Conservation (phyloP, 2,329 filamentous ascomycete genomes). For the Rhynchosporium secalis region DNA sequence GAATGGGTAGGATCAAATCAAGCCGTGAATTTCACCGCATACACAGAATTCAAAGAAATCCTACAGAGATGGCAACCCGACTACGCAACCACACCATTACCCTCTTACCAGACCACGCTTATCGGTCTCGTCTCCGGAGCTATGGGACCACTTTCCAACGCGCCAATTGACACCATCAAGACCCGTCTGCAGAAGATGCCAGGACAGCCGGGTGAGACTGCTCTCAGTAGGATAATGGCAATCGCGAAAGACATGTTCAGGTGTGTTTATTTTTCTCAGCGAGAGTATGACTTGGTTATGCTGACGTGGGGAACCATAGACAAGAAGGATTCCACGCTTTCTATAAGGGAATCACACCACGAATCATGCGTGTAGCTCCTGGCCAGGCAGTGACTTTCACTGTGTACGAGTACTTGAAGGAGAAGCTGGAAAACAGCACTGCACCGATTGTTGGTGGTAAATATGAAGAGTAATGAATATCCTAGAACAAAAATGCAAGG, state of each 20-base stretch:
- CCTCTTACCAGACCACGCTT: slow-evolving; percentile 84
- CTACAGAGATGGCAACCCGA: slow-evolving; percentile 73
- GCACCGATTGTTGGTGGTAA: slow-evolving; percentile 59
- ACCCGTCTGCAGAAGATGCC: slow-evolving; percentile 90
- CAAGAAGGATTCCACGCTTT: slow-evolving; percentile 94
- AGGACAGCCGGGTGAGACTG: slow-evolving; percentile 76
- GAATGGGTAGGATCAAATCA: slow-evolving; percentile 64
- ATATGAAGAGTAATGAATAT: slow-evolving; percentile 61
- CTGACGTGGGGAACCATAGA: slow-evolving; percentile 45
- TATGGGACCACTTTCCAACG: slow-evolving; percentile 94
- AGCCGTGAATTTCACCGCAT: slow-evolving; percentile 98
- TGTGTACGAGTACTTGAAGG: slow-evolving; percentile 76
- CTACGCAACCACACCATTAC: slow-evolving; percentile 64
- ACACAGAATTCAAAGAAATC: slow-evolving; percentile 84
- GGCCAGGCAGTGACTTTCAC: slow-evolving; percentile 81
- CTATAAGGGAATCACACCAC: slow-evolving; percentile 98
- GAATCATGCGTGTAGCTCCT: slow-evolving; percentile 95
- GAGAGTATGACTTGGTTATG: neutral
- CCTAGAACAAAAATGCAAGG: neutral
- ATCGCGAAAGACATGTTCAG: slow-evolving; percentile 87
- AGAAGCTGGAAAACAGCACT: slow-evolving; percentile 66
- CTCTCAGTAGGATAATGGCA: slow-evolving; percentile 71
- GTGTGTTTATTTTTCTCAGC: slow-evolving; percentile 44
- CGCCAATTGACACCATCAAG: slow-evolving; percentile 99
- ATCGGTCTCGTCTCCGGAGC: slow-evolving; percentile 88